Evolutionary conservation across 352 stramenopile species (phyloP).

Genomic region (Pythium aristosporum): DNA sequence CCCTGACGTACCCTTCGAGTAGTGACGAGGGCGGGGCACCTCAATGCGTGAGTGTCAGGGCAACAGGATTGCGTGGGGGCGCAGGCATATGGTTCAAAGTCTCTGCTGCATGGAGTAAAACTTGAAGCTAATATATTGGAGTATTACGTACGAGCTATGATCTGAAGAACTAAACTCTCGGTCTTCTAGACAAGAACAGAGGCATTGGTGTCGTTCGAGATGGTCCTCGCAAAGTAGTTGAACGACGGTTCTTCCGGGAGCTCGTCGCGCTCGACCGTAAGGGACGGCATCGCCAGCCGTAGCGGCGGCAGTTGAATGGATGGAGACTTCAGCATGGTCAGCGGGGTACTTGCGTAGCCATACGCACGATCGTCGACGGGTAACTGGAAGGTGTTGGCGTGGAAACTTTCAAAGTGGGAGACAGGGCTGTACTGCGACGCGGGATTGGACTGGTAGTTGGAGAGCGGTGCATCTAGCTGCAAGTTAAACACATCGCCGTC

Average conservation of each 20-base stretch:
- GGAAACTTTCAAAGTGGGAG: too few species aligned
- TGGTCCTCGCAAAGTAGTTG: constrained; percentile 2
- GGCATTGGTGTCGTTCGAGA: neutral
- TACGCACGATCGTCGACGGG: neutral
- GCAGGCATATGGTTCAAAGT: too few species aligned
- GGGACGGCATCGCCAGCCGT: constrained; percentile 2
- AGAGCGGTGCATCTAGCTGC: neutral
- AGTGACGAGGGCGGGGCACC: too few species aligned
- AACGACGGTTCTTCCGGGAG: neutral
- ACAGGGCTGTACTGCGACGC: too few species aligned
- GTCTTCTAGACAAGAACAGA: constrained; percentile 8
- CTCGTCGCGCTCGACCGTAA: neutral
- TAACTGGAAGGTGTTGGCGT: neutral
- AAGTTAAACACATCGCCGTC: constrained; percentile 10
- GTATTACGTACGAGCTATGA: too few species aligned
- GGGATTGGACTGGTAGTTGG: neutral
- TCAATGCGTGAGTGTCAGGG: too few species aligned
- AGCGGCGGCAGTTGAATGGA: constrained; percentile 8
- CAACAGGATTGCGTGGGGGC: too few species aligned
- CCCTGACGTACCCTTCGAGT: too few species aligned
- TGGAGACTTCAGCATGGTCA: neutral
- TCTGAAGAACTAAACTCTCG: too few species aligned
- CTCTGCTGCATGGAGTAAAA: too few species aligned
- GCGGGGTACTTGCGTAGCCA: neutral
- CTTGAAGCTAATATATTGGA: too few species aligned